Conservation (phyloP, 495 filamentous ascomycete genomes). For the Cairneyella variabilis region DNA sequence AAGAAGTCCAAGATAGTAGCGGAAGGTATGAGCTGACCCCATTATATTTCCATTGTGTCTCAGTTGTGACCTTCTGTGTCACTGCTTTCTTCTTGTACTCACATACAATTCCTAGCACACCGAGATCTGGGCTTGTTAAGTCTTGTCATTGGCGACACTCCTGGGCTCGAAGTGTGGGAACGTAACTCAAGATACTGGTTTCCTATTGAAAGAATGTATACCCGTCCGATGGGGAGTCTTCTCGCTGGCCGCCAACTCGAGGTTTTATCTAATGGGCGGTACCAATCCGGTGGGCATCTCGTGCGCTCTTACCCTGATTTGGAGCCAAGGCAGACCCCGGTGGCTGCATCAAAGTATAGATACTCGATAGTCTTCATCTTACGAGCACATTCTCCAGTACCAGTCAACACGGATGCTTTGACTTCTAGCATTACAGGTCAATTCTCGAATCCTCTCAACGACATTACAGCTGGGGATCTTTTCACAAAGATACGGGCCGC, state of each 20-base stretch:
- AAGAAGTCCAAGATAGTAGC: conserved; percentile 15
- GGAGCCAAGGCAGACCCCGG: not conserved
- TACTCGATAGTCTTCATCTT: conserved; percentile 20
- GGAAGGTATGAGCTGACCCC: conserved; percentile 9
- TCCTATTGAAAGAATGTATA: conserved; percentile 5
- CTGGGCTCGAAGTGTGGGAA: conserved; percentile 18
- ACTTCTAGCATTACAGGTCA: conserved; percentile 12
- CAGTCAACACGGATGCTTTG: conserved; percentile 13
- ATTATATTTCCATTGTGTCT: not conserved
- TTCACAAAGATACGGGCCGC: conserved; percentile 4
- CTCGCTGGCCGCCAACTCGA: conserved; percentile 6
- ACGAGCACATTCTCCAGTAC: conserved; percentile 13
- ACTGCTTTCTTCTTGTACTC: not conserved
- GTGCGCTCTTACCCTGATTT: conserved; percentile 15
- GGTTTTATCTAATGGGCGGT: not conserved
- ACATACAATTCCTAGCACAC: conserved; percentile 10
- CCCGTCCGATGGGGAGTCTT: conserved; percentile 9
- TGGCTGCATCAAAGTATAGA: not conserved
- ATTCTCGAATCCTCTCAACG: conserved; percentile 2
- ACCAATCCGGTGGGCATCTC: conserved; percentile 8
- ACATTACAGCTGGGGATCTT: conserved; percentile 7
- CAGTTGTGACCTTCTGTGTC: not conserved
- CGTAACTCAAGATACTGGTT: conserved; percentile 1
- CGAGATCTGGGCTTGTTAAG: conserved; percentile 17
- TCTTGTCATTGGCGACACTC: conserved; percentile 17